These are phyloP conservation scores for Rhodotorula sp. DNA, from an alignment of 1,284 basidiomycete species.

Conservation along the genomic window DNA sequence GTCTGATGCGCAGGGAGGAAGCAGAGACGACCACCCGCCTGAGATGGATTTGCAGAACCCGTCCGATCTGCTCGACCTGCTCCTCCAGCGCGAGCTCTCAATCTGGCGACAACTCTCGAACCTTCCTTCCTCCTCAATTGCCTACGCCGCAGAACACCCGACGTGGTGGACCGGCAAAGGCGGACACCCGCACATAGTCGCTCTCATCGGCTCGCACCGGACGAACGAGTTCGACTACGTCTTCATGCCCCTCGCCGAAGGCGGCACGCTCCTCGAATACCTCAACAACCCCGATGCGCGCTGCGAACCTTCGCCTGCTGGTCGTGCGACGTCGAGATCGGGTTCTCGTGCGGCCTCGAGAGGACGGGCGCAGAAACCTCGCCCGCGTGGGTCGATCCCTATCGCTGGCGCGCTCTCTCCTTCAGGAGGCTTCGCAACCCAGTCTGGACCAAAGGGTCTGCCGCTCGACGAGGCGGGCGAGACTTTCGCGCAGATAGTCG, in stretches of 20 bases:
- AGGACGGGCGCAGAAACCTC: neutral
- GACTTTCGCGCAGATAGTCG: constrained; percentile 85
- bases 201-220: constrained; percentile 68
- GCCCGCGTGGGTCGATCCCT: constrained; percentile 4
- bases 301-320: neutral
- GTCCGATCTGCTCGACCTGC: constrained; percentile 52
- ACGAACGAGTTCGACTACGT: constrained; percentile 72
- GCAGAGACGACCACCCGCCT: neutral
- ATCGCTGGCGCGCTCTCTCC: constrained; percentile 11
- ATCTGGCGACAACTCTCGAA: constrained; percentile 74
- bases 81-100: constrained; percentile 69
- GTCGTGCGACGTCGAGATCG: neutral
- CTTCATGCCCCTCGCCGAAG: constrained; percentile 76
- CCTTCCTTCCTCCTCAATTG: constrained; percentile 36
- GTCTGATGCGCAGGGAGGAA: neutral
- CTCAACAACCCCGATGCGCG: constrained; percentile 49
- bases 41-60: neutral
- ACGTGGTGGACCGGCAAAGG: constrained; percentile 3
- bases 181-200: constrained; percentile 62
- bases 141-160: constrained; percentile 50
- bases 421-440: neutral
- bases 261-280: constrained; percentile 81
- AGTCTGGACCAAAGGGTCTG: constrained; percentile 20
- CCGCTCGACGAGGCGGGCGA: constrained; percentile 61
- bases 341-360: neutral